Conservation (phyloP, 192 early-diverging fungal species). For the Geranomyces variabilis region DNA sequence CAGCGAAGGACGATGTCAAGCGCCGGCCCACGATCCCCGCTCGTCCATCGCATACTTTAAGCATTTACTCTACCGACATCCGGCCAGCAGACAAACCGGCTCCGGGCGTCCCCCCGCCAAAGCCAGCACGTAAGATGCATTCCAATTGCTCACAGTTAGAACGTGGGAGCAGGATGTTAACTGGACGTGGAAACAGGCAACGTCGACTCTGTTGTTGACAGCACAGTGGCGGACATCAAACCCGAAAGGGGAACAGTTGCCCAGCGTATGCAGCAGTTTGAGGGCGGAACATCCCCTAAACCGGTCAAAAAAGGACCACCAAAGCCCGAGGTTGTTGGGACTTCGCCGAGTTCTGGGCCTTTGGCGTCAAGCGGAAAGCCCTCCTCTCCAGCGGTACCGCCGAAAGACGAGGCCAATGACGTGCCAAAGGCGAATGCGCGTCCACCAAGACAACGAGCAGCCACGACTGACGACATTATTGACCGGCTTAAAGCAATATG, state of each 20-base stretch:
- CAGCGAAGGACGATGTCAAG: slow-evolving; percentile 17
- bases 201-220: slow-evolving; percentile 9
- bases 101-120: slow-evolving; percentile 27
- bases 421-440: slow-evolving; percentile 21
- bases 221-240: slow-evolving; percentile 9
- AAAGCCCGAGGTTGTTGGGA: slow-evolving; percentile 25
- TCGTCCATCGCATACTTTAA: slow-evolving; percentile 58
- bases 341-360: not conserved
- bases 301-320: slow-evolving; percentile 33
- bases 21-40: slow-evolving; percentile 55
- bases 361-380: slow-evolving; percentile 5
- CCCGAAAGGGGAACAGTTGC: slow-evolving; percentile 37
- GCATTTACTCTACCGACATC: slow-evolving; percentile 63
- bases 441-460: slow-evolving; percentile 39
- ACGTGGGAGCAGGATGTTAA: not conserved
- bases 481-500: slow-evolving; percentile 78
- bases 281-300: slow-evolving; percentile 32
- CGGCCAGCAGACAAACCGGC: slow-evolving; percentile 31
- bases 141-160: not conserved
- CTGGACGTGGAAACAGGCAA: not conserved
- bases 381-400: not conserved
- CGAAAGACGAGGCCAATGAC: slow-evolving; percentile 2
- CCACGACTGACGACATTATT: slow-evolving; percentile 78
- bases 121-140: slow-evolving; percentile 36
- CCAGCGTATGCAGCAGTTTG: slow-evolving; percentile 45